phyloP scores from a whole-genome alignment of 176 grass and related monocot species.

The Aechmea fasciata region DNA sequence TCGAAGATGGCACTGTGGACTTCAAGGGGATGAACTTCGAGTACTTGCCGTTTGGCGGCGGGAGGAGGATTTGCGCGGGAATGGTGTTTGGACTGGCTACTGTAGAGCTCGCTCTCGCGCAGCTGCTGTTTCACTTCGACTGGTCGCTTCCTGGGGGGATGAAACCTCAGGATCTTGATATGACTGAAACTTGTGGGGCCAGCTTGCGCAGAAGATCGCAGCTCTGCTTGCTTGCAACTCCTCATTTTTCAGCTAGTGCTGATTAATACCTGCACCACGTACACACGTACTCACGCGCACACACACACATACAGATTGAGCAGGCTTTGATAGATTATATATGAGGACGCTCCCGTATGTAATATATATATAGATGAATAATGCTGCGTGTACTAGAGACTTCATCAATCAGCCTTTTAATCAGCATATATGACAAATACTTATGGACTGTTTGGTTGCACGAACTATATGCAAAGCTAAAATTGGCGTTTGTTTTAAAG shows the following conservation, averaged over 20 bases:
- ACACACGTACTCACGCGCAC: too few relatives aligned
- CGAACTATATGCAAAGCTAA: too few relatives aligned
- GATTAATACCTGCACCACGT: too few relatives aligned
- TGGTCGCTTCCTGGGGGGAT: slow-evolving; percentile 12
- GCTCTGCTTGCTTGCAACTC: slow-evolving; percentile 1
- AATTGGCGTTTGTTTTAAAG: too few relatives aligned
- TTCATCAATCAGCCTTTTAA: too few relatives aligned
- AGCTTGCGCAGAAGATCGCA: not conserved
- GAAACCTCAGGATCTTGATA: slow-evolving; percentile 18
- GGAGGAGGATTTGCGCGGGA: slow-evolving; percentile 37
- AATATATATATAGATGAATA: too few relatives aligned
- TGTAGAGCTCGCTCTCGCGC: slow-evolving; percentile 34
- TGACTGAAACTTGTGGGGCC: slow-evolving; percentile 25
- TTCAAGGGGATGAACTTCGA: slow-evolving; percentile 43
- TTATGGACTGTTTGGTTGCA: too few relatives aligned
- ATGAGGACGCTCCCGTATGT: too few relatives aligned
- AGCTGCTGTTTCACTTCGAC: slow-evolving; percentile 48
- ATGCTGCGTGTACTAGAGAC: too few relatives aligned
- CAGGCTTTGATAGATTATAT: too few relatives aligned
- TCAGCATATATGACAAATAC: too few relatives aligned
- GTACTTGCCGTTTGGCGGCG: slow-evolving; percentile 36
- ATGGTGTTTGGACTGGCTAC: slow-evolving; percentile 37
- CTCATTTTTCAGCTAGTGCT: not conserved
- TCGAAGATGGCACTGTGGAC: slow-evolving; percentile 1
- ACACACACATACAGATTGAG: too few relatives aligned